phyloP scores from a whole-genome alignment of 345 rosid genomes.

The Eucalyptus shirleyi region DNA sequence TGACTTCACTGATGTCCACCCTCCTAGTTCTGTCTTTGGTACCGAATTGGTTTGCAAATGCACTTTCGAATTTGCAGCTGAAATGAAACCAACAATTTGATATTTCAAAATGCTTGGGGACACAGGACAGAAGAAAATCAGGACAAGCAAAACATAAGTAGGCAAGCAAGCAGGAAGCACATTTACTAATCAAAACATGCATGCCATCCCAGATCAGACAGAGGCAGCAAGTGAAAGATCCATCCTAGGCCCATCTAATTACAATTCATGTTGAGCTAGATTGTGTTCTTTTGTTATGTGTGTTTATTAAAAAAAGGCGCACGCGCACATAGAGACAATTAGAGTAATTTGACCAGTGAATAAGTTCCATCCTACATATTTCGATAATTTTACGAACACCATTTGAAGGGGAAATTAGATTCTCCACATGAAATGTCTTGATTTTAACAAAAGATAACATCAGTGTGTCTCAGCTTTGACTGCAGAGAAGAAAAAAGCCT shows the following conservation, averaged over 20 bases:
- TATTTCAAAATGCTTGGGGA: neutral
- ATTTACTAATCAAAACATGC: neutral
- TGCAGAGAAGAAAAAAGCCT: neutral
- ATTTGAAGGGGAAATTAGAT: neutral
- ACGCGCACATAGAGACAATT: neutral
- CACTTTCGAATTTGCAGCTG: slow-evolving; percentile 9
- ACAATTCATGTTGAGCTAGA: neutral
- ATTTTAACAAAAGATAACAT: neutral
- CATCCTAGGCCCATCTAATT: neutral
- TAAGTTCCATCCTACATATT: neutral
- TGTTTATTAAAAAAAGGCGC: neutral
- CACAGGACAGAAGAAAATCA: neutral
- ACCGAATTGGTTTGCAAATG: slow-evolving; percentile 2
- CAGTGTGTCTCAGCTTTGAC: neutral
- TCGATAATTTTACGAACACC: neutral
- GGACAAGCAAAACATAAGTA: neutral
- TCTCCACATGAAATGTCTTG: neutral
- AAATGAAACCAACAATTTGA: slow-evolving; percentile 19
- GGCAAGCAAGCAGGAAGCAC: neutral
- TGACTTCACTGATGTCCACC: slow-evolving; percentile 54
- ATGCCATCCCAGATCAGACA: neutral
- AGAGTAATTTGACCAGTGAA: neutral
- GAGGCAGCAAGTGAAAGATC: neutral
- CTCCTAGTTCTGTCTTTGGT: slow-evolving; percentile 37
- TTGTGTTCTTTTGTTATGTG: neutral